Conservation (phyloP, 306 rosid species). For the Comarum palustre region DNA sequence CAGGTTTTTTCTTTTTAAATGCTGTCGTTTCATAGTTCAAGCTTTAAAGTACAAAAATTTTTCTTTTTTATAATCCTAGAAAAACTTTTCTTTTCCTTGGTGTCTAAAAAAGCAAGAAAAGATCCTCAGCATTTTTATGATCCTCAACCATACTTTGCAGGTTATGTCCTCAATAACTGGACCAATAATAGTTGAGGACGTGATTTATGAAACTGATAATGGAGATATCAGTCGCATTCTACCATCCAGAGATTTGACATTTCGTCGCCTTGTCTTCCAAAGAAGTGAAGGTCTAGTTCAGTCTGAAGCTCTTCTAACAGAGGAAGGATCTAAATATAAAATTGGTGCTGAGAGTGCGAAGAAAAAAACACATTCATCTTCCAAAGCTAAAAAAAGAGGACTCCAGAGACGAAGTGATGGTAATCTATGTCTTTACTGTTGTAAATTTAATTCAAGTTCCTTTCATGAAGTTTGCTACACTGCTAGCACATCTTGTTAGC, state of each 20-base stretch:
- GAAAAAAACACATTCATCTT: conserved; percentile 55
- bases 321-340: conserved; percentile 36
- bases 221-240: conserved; percentile 49
- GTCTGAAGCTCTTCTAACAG: conserved; percentile 79
- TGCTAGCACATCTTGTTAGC: not conserved
- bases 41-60: not conserved
- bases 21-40: not conserved
- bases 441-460: conserved; percentile 11
- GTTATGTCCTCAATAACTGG: conserved; percentile 81
- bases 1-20: conserved; percentile 46
- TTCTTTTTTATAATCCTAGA: not conserved
- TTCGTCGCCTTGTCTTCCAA: conserved; percentile 88
- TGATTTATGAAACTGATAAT: conserved; percentile 67
- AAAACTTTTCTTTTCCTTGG: not conserved
- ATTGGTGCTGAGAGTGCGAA: conserved; percentile 37
- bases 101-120: not conserved
- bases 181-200: conserved; percentile 77
- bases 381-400: conserved; percentile 64
- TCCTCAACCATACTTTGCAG: conserved; percentile 45
- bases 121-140: conserved; percentile 18
- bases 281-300: conserved; percentile 86
- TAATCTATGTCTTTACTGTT: conserved; percentile 25
- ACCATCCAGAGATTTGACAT: conserved; percentile 62
- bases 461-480: not conserved
- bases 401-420: conserved; percentile 44